Base-by-base conservation (phyloP, 352 stramenopile species). In the Phytophthora foliorum region DNA sequence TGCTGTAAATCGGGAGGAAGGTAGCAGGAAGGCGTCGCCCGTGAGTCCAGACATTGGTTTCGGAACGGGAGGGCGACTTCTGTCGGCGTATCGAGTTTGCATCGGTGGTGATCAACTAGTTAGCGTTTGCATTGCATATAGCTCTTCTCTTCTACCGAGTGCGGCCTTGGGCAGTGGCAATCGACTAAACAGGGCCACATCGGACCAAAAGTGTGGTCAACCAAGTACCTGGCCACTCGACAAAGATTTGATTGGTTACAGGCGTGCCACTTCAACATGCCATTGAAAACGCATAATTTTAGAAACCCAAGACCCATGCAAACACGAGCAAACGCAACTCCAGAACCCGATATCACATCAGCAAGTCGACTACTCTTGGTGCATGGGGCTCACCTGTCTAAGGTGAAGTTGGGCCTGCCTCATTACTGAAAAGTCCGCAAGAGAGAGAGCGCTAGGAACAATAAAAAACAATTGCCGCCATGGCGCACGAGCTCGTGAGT, bases 401-500 rank as follows among this genome's bases (percentile, higher is more conserved):
- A 44, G 51, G 21, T 60, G 46, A 57, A 50, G 41, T 55, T 34
- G 19, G n/a, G n/a, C 31, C 36, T 75, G 61, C 49, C 44, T 71
- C 64, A 74, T 56, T 64, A 42, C 41, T 63, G 41, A 63, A 69
- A 63, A 72, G 9, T 38, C 51, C 54, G 21, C 58, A 62, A 54
- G 41, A 48, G 41, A 45, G 38, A 48, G 41, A 45, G 17, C n/a
- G 6, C n/a, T 25, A 17, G n/a, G 34, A 48, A 48, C n/a, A 48
- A 27, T 48, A 46, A 22, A n/a, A 31, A 9, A 48, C 21, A 29
- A 38, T 41, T 63, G 31, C 22, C 13, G 1, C 24, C 5, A 77
- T 74, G 69, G 59, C 54, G 11, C 64, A 71, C 24, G 64, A 74
- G 31, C 54, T 77, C 9, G 58, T 74, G 58, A 77, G 69, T 64